phyloP scores from a whole-genome alignment of 1,284 basidiomycete genomes.

The Papiliotrema laurentii region DNA sequence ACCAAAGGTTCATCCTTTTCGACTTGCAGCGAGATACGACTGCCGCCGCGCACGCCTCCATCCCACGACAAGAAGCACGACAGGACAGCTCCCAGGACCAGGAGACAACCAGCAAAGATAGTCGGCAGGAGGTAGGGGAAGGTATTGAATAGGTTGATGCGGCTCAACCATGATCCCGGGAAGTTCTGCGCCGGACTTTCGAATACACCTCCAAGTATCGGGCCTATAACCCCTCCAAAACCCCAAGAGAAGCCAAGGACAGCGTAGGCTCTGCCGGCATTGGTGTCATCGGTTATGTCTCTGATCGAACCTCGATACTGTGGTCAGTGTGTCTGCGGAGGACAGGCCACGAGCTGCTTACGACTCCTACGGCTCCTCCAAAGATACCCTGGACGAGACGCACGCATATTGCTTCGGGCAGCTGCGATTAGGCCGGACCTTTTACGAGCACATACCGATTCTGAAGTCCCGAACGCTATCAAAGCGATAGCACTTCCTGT shows the following conservation, averaged over 20 bases:
- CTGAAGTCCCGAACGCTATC: constrained; percentile 79
- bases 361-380: constrained; percentile 89
- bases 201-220: constrained; percentile 77
- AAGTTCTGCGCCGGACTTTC: constrained; percentile 82
- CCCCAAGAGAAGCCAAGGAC: constrained; percentile 96
- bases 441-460: constrained; percentile 48
- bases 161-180: constrained; percentile 62
- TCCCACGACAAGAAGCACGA: constrained; percentile 85
- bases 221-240: constrained; percentile 64
- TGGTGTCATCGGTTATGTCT: constrained; percentile 71
- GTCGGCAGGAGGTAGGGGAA: constrained; percentile 94
- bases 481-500: constrained; percentile 53
- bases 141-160: constrained; percentile 62
- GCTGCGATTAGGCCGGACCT: constrained; percentile 22
- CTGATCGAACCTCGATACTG: constrained; percentile 70
- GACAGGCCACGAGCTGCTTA: constrained; percentile 44
- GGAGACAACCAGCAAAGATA: constrained; percentile 67
- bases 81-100: constrained; percentile 71
- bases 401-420: constrained; percentile 78
- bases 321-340: constrained; percentile 2
- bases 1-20: constrained; percentile 59
- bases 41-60: constrained; percentile 78
- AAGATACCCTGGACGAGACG: constrained; percentile 93
- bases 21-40: constrained; percentile 65
- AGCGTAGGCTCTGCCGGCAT: constrained; percentile 90